Conservation (phyloP, 176 grass and related monocot species). For the Avena atlantica region DNA sequence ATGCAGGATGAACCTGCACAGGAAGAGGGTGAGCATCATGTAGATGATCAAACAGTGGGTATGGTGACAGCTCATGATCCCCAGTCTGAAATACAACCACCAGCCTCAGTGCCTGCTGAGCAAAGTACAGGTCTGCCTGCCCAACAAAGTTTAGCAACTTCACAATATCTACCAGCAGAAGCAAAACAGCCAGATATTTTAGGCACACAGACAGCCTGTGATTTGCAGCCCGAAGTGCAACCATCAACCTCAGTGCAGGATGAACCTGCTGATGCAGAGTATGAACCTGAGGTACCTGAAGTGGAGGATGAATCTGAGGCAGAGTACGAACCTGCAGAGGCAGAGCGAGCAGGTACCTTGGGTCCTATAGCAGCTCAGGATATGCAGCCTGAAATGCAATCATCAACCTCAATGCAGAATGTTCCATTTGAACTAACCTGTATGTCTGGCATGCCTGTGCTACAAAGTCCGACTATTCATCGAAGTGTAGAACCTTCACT, state of each 20-base stretch:
- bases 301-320: neutral
- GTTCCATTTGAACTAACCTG: neutral
- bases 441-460: neutral
- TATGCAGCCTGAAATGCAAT: neutral
- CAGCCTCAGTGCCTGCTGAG: neutral
- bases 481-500: too few relatives aligned
- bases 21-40: neutral
- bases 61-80: neutral
- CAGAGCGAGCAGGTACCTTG: slow-evolving; percentile 5
- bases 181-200: slow-evolving; percentile 16
- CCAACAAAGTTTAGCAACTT: slow-evolving; percentile 37
- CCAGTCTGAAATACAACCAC: neutral
- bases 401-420: neutral
- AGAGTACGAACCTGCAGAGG: neutral
- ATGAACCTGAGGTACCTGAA: neutral
- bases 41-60: neutral
- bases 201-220: neutral
- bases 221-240: slow-evolving; percentile 30
- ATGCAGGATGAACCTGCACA: slow-evolving; percentile 16
- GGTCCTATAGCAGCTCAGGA: neutral
- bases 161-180: slow-evolving; percentile 21
- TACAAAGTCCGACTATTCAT: too few relatives aligned
- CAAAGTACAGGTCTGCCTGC: slow-evolving; percentile 15
- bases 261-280: slow-evolving; percentile 24
- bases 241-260: slow-evolving; percentile 20